Evolutionary conservation across 148 eudicot genomes (phyloP), one percentile per base, ranked within the genome.

Genomic region (Fagopyrum tataricum): DNA sequence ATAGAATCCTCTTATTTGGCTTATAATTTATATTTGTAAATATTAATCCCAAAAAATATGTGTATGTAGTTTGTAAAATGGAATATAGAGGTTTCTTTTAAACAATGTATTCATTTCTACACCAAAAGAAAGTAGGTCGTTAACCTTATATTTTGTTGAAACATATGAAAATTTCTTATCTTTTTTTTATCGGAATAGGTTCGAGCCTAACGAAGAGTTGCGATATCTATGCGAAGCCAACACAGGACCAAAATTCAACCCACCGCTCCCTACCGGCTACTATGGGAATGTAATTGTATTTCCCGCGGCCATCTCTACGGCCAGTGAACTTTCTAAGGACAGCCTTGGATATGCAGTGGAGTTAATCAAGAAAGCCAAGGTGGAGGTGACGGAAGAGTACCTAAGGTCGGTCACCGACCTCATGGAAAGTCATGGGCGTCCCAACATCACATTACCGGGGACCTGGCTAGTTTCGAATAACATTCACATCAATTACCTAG

Each of bases 201-300:
- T 31, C 2, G 0, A 31, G 37, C 37, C 37, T 31, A 31, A 31
- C 37, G 37, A 31, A n/a, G 2, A 15, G 8, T n/a, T 5, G 42
- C 70, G 4, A 4, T 8, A 4, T 12, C 2, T 37, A 5, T 70
- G 70, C 67, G 14, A 31, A 0, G 72, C 66, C 23, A 71, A 51
- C 43, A 73, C 51, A 20, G 74, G 80, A 6, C 44, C 53, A 12
- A 77, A 21, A 41, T 14, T 40, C n/a, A 64, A 51, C 23, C 64
- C 51, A 0, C 31, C 44, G 13, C 1, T 80, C 18, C 82, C 76
- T 3, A 2, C 14, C 1, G 79, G 83, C 18, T 80, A 73, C 69
- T 76, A 74, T 7, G 83, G 83, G 18, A 80, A 80, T 21, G 74
- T 74, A n/a, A 20, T 80, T 26, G 67, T 31, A 5, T 42, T 55